Evolutionary conservation across 148 eudicot genomes (phyloP).

Genomic region (Selenicereus undatus): DNA sequence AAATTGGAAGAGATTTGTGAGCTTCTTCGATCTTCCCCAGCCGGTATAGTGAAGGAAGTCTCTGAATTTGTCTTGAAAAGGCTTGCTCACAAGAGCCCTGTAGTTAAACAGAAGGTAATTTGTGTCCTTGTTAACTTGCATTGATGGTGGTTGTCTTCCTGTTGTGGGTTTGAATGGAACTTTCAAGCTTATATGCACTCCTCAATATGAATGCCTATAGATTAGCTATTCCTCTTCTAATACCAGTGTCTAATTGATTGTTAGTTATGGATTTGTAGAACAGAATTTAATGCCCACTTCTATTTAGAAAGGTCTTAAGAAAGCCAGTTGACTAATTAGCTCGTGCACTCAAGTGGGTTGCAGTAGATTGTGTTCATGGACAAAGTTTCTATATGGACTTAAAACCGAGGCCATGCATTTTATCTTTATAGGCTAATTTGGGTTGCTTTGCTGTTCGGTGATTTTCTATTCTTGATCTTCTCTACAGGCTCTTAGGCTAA

Average conservation of each 20-base stretch:
- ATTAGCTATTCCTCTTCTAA: neutral
- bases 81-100: constrained; percentile 79
- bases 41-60: constrained; percentile 69
- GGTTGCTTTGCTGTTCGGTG: neutral
- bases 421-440: neutral
- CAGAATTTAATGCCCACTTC: neutral
- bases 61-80: constrained; percentile 76
- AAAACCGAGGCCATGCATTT: constrained; percentile 1
- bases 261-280: neutral
- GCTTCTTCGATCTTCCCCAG: constrained; percentile 64
- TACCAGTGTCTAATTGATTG: neutral
- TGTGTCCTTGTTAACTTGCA: neutral
- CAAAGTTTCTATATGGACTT: neutral
- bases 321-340: no score
- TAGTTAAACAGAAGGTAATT: constrained; percentile 84
- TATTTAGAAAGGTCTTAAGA: no score
- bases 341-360: no score
- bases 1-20: constrained; percentile 90
- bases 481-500: constrained; percentile 73
- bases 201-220: neutral
- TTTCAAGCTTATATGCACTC: neutral
- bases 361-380: neutral
- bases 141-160: neutral
- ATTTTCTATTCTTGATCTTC: neutral
- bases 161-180: neutral